phyloP scores from a whole-genome alignment of 83 land plant species.

The Isoetes engelmannii region DNA sequence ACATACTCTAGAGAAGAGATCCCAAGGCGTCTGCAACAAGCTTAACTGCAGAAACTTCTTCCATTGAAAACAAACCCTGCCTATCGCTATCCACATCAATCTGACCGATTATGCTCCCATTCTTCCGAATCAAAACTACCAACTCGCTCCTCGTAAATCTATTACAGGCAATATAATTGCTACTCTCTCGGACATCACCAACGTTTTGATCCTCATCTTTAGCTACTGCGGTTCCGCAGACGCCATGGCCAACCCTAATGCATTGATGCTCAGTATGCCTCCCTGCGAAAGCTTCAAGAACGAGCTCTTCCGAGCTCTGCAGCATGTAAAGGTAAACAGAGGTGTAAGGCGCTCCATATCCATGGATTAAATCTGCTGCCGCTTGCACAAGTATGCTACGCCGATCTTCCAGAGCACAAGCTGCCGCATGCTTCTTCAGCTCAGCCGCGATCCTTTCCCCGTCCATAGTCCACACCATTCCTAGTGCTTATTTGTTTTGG shows the following conservation, averaged over 20 bases:
- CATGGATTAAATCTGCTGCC: slow-evolving; percentile 12
- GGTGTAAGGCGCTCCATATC: slow-evolving; percentile 15
- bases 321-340: slow-evolving; percentile 24
- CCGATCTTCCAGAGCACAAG: neutral
- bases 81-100: slow-evolving; percentile 22
- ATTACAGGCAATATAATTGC: slow-evolving; percentile 19
- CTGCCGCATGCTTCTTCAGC: slow-evolving; percentile 3
- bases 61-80: slow-evolving; percentile 4
- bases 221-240: slow-evolving; percentile 22
- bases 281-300: slow-evolving; percentile 18
- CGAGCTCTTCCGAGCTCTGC: neutral
- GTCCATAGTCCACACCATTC: slow-evolving; percentile 2
- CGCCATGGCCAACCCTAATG: slow-evolving; percentile 18
- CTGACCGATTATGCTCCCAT: slow-evolving; percentile 13
- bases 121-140: slow-evolving; percentile 16
- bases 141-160: slow-evolving; percentile 15
- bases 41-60: slow-evolving; percentile 5
- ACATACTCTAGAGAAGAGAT: neutral
- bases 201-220: slow-evolving; percentile 20
- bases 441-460: neutral
- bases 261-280: slow-evolving; percentile 16
- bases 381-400: slow-evolving; percentile 1
- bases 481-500: too few species aligned
- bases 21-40: slow-evolving; percentile 17
- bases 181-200: neutral